Evolutionary conservation across 1,284 basidiomycete species (phyloP).

Genomic region (Neonothopanus nambi): DNA sequence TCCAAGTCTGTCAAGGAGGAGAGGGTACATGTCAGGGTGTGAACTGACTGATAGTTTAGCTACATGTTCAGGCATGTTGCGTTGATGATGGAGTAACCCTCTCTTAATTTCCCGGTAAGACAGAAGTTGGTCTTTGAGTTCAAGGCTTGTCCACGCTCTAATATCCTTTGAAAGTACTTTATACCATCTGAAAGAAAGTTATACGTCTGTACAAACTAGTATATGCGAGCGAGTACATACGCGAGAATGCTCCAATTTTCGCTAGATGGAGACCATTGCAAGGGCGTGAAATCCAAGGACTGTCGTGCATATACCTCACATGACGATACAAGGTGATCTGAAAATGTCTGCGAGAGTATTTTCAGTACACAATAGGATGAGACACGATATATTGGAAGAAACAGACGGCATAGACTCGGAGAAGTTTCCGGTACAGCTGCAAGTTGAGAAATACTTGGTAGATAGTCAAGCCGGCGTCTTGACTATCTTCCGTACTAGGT

Average conservation of each 20-base stretch:
- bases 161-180: background rate
- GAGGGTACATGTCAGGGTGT: background rate
- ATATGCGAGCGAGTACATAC: background rate
- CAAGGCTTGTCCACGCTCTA: background rate
- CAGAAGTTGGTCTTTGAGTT: background rate
- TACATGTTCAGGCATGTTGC: background rate
- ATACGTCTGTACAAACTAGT: background rate
- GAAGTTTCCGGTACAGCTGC: background rate
- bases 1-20: background rate
- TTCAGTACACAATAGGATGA: too few species aligned
- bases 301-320: background rate
- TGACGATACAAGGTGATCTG: background rate
- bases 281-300: background rate
- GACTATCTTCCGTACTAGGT: background rate
- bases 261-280: background rate
- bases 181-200: background rate
- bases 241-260: too few species aligned
- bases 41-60: background rate
- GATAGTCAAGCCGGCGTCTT: background rate
- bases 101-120: background rate
- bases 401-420: background rate
- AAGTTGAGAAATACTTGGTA: background rate
- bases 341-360: background rate
- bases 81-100: background rate
- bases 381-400: too few species aligned